Conservation (phyloP, 75 land plant genomes). For the Cryptomeria japonica region DNA sequence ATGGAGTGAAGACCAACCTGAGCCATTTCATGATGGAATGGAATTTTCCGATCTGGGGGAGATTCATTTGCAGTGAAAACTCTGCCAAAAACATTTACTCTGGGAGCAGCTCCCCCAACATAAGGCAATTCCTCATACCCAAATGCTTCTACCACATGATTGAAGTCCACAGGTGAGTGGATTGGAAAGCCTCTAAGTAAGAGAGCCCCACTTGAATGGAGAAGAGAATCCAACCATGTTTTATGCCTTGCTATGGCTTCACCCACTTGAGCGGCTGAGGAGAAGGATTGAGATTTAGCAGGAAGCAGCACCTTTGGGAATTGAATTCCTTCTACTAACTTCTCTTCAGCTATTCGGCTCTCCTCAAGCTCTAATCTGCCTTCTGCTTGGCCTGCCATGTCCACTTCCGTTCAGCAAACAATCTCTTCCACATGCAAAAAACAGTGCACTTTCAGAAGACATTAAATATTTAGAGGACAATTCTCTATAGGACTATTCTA, state of each 20-base stretch:
- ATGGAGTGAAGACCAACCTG: conserved; percentile 47
- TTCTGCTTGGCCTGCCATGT: background rate
- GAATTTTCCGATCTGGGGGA: conserved; percentile 95
- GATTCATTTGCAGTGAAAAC: conserved; percentile 98
- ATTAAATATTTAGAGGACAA: no score
- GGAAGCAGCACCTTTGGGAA: conserved; percentile 46
- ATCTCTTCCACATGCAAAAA: background rate
- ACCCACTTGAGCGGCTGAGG: background rate
- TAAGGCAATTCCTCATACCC: conserved; percentile 90
- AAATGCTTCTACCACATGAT: conserved; percentile 85
- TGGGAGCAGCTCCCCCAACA: conserved; percentile 95
- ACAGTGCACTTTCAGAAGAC: no score
- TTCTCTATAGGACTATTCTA: no score
- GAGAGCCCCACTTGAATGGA: conserved; percentile 68
- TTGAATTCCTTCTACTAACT: conserved; percentile 7
- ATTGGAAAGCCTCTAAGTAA: conserved; percentile 75
- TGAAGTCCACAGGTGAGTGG: conserved; percentile 62
- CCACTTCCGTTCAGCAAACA: background rate
- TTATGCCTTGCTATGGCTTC: conserved; percentile 32
- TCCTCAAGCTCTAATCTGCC: conserved; percentile 6
- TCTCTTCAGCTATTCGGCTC: conserved; percentile 26
- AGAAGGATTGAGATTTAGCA: conserved; percentile 13
- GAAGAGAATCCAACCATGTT: conserved; percentile 50
- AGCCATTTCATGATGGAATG: conserved; percentile 99
- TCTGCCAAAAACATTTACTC: conserved; percentile 84